Evolutionary conservation across 1,284 basidiomycete species (phyloP), one percentile per base, ranked within the genome.

Genomic region (Thelephora terrestris): DNA sequence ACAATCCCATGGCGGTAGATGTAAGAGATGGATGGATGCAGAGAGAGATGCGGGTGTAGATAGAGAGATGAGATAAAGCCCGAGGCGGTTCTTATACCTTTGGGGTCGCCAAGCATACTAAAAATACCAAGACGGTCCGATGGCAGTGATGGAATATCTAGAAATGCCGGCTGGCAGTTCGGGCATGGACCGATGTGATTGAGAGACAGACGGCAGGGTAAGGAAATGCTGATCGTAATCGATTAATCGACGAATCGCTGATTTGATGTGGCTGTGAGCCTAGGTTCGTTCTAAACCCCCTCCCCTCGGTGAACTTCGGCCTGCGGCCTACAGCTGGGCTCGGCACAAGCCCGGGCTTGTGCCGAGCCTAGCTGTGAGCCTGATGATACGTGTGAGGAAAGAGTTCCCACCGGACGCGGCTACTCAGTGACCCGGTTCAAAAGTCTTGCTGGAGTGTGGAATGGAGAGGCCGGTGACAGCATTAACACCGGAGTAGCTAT

Each of bases 141-240:
- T 32, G 14, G 29, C 29, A 5, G 7, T 32, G 29, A 32, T 7
- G n/a, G n/a, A 10, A 32, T 32, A 32, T 6, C 27, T 10, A n/a
- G n/a, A n/a, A n/a, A n/a, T n/a, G n/a, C n/a, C n/a, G n/a, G n/a
- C n/a, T n/a, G n/a, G 73, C 71, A 2, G 76, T 78, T 35, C 76
- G 67, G 7, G 72, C 68, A 55, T 88, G 87, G 51, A 74, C 66
- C 2, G 78, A 74, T 21, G 87, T 81, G 45, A 90, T 78, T 34
- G 89, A 71, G 23, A 91, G 69, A 58, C 83, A 85, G n/a, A 87
- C 63, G 0, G 74, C 70, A 9, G 87, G 84, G 58, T 89, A 89
- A 3, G 81, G 67, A 16, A 88, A 58, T 43, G 68, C 85, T 88
- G n/a, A n/a, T n/a, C n/a, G 24, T 12, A 47, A 35, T 20, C 18